Percentiles rank a stretch among this genome's conserved stretches.
Conservation (phyloP, 1,284 basidiomycete genomes). For the Stereum hirsutum region DNA sequence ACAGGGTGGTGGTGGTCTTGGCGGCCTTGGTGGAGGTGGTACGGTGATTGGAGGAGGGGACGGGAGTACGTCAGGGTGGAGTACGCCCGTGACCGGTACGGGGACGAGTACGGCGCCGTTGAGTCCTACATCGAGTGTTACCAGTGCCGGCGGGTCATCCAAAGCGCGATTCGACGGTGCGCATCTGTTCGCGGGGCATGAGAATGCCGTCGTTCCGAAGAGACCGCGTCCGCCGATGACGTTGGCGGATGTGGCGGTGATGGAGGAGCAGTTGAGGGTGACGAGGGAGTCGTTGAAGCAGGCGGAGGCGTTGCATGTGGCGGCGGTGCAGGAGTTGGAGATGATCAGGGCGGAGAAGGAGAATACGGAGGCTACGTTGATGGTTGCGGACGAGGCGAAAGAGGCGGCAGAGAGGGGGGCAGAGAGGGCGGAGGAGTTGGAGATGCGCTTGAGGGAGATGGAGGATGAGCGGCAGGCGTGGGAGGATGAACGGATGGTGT, state of each 20-base stretch:
- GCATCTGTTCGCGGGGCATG: slow-evolving; percentile 75
- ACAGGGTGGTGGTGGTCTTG: slow-evolving; percentile 12
- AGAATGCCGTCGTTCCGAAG: slow-evolving; percentile 46
- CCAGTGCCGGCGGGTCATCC: slow-evolving; percentile 30
- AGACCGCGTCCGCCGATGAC: slow-evolving; percentile 24
- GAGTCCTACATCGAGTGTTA: slow-evolving; percentile 43
- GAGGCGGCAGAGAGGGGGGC: not conserved
- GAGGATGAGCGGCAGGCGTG: slow-evolving; percentile 52
- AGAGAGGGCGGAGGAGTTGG: slow-evolving; percentile 24
- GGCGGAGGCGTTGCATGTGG: slow-evolving; percentile 3
- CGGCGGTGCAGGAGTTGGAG: slow-evolving; percentile 2
- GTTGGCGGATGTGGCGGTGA: slow-evolving; percentile 25
- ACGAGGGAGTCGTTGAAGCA: slow-evolving; percentile 6
- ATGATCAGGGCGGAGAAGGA: slow-evolving; percentile 1
- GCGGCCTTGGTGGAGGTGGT: slow-evolving; percentile 14
- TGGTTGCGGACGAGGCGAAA: slow-evolving; percentile 1
- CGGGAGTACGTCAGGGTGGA: slow-evolving; percentile 39
- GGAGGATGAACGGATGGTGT: slow-evolving; percentile 52
- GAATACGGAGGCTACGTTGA: not conserved
- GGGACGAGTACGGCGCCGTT: slow-evolving; percentile 38
- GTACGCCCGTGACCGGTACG: too few species aligned
- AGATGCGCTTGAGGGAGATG: slow-evolving; percentile 37
- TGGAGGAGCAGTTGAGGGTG: slow-evolving; percentile 13
- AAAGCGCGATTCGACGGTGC: slow-evolving; percentile 65
- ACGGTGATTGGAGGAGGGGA: slow-evolving; percentile 15